These are phyloP conservation scores for Clausena lansium DNA, from an alignment of 345 rosid genomes.

Conservation along the genomic window DNA sequence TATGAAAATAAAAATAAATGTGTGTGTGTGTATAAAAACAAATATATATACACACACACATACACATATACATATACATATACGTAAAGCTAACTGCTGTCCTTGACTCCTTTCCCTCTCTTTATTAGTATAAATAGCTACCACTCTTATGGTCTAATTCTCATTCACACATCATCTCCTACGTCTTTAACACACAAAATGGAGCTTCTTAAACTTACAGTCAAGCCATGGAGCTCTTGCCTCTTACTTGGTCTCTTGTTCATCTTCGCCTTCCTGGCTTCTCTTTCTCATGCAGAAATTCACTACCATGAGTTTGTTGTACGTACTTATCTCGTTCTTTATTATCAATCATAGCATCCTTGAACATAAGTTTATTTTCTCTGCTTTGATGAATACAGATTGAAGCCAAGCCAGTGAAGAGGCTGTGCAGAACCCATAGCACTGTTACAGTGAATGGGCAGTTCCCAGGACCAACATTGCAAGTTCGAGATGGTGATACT, in stretches of 20 bases:
- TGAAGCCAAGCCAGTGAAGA: constrained; percentile 64
- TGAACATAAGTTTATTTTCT: neutral
- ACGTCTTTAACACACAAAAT: constrained; percentile 16
- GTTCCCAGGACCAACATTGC: constrained; percentile 77
- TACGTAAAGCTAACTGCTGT: neutral
- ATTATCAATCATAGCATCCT: neutral
- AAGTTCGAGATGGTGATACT: constrained; percentile 66
- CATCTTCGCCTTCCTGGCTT: constrained; percentile 33
- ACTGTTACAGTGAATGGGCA: constrained; percentile 70
- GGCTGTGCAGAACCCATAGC: constrained; percentile 79
- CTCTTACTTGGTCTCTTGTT: constrained; percentile 30
- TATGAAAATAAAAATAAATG: neutral
- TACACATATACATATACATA: too few relatives aligned
- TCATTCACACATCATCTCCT: constrained; percentile 1
- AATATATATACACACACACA: too few relatives aligned
- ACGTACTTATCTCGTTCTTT: constrained; percentile 12
- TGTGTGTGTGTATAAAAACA: too few relatives aligned
- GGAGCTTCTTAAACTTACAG: constrained; percentile 24
- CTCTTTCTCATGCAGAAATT: constrained; percentile 48
- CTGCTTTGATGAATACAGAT: constrained; percentile 36
- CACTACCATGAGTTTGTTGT: constrained; percentile 83
- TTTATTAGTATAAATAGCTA: constrained; percentile 31
- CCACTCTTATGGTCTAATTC: constrained; percentile 6
- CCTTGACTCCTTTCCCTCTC: constrained; percentile 9
- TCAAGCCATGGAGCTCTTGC: constrained; percentile 15